Conservation (phyloP, 139 green algal species). For the Chlamydomonas eustigma region DNA sequence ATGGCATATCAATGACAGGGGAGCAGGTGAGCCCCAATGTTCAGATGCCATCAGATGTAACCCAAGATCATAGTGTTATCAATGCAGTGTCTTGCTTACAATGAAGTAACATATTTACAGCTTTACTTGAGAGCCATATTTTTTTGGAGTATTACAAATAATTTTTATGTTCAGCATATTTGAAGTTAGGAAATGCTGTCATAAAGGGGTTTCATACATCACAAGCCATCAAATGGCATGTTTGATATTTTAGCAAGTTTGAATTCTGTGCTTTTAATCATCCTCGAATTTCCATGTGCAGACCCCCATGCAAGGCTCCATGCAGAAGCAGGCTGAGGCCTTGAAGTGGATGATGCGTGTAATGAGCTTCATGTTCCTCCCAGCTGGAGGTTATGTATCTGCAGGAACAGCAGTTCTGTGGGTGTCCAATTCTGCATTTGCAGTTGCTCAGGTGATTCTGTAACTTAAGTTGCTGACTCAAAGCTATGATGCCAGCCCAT, state of each 20-base stretch:
- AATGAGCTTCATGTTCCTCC: constrained; percentile 61
- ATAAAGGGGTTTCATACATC: too few species aligned
- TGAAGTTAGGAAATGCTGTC: not conserved
- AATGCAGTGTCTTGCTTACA: not conserved
- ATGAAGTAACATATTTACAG: not conserved
- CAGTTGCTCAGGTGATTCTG: constrained; percentile 12
- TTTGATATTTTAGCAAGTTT: too few species aligned
- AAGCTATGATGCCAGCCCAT: not conserved
- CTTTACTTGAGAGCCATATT: not conserved
- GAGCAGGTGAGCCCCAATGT: constrained; percentile 6
- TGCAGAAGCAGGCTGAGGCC: not conserved
- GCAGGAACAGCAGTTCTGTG: constrained; percentile 41
- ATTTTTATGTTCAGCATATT: not conserved
- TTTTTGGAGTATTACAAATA: not conserved
- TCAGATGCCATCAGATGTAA: not conserved
- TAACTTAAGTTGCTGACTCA: not conserved
- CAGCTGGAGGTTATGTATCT: constrained; percentile 52
- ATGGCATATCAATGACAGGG: constrained; percentile 52
- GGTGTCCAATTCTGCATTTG: constrained; percentile 31
- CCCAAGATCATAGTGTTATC: not conserved
- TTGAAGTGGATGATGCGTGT: constrained; percentile 71
- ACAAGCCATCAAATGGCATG: too few species aligned
- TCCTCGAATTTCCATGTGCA: not conserved
- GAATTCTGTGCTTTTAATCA: too few species aligned
- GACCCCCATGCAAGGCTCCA: not conserved